phyloP scores from a whole-genome alignment of 73 alveolate species.

The Tetrahymena thermophila region DNA sequence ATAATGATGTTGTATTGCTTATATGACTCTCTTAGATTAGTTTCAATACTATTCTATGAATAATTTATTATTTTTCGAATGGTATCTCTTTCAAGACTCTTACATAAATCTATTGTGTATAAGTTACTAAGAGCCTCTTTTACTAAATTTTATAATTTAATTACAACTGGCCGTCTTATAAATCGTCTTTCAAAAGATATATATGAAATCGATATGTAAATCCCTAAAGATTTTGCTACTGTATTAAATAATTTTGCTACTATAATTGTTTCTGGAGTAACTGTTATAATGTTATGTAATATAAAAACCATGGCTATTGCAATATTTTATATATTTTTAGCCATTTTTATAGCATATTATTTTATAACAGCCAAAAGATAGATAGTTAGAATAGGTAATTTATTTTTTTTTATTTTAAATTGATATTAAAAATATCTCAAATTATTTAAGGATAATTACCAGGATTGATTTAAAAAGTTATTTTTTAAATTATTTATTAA shows the following conservation, averaged over 20 bases:
- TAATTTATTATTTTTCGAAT: neutral
- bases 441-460: too few relatives aligned
- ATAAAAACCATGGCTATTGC: neutral
- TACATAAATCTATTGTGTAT: conserved; percentile 3
- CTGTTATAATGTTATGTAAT: neutral
- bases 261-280: neutral
- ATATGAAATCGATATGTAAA: conserved; percentile 5
- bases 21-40: neutral
- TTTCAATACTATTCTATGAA: neutral
- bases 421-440: neutral
- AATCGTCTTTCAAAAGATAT: conserved; percentile 30
- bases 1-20: neutral
- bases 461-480: too few relatives aligned
- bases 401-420: neutral
- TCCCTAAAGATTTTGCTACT: neutral
- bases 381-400: conserved; percentile 5
- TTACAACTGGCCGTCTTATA: conserved; percentile 16
- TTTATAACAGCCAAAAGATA: conserved; percentile 1
- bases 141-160: conserved; percentile 13
- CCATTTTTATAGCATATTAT: neutral
- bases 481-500: too few relatives aligned
- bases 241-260: neutral
- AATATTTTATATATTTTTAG: neutral
- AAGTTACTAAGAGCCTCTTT: conserved; percentile 10
- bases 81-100: neutral